phyloP scores from a whole-genome alignment of 768 basidiomycete genomes.

The Phanerodontia chrysosporium region DNA sequence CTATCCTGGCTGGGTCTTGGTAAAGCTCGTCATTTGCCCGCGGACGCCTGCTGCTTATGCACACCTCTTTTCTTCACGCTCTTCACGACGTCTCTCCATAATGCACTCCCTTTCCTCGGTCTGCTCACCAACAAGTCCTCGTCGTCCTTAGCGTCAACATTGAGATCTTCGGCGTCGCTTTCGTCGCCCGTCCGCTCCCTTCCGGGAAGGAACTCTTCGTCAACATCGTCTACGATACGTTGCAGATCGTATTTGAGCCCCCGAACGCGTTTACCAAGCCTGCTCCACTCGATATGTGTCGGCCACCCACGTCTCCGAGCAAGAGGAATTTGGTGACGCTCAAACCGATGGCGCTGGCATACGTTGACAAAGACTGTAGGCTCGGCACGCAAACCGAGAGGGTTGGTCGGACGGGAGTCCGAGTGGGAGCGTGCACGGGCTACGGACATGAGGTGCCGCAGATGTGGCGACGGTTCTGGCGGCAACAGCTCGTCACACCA shows the following conservation, averaged over 20 bases:
- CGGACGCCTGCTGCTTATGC: slow-evolving; percentile 59
- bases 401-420: slow-evolving; percentile 67
- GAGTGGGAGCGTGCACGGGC: slow-evolving; percentile 50
- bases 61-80: slow-evolving; percentile 64
- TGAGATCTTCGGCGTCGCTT: slow-evolving; percentile 17
- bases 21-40: slow-evolving; percentile 75
- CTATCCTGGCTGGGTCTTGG: slow-evolving; percentile 88
- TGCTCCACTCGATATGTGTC: slow-evolving; percentile 59
- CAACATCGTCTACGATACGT: slow-evolving; percentile 47
- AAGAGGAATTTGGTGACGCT: slow-evolving; percentile 66
- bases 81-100: slow-evolving; percentile 65
- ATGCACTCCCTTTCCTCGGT: slow-evolving; percentile 44
- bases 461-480: slow-evolving; percentile 50
- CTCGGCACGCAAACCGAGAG: slow-evolving; percentile 53
- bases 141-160: slow-evolving; percentile 17
- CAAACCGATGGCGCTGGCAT: slow-evolving; percentile 79
- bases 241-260: slow-evolving; percentile 44
- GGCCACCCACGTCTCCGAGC: slow-evolving; percentile 77
- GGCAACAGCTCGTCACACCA: slow-evolving; percentile 78
- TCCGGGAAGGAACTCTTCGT: slow-evolving; percentile 23
- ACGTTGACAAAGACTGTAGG: slow-evolving; percentile 55
- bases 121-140: slow-evolving; percentile 13
- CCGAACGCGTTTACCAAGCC: slow-evolving; percentile 49
- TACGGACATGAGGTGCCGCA: slow-evolving; percentile 48
- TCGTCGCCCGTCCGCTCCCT: slow-evolving; percentile 17